Evolutionary conservation across 1,284 basidiomycete species (phyloP).

Genomic region (Cryptococcus wingfieldii): DNA sequence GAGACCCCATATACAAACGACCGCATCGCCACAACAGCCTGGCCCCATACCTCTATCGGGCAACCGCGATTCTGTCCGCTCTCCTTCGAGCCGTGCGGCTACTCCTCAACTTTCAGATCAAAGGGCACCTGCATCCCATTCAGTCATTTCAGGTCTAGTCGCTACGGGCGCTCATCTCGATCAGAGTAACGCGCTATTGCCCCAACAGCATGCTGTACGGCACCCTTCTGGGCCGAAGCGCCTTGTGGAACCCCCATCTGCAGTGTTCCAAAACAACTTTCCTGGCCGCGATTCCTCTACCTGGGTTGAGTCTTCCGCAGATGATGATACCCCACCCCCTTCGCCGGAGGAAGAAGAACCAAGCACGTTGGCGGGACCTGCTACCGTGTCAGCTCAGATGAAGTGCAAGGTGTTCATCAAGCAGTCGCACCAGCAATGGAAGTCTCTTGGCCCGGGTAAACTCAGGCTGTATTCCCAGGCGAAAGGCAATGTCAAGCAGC

Average conservation of each 20-base stretch:
- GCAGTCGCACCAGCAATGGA: conserved; percentile 95
- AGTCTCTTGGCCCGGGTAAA: conserved; percentile 80
- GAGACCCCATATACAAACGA: not conserved
- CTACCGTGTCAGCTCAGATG: conserved; percentile 82
- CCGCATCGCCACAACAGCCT: not conserved
- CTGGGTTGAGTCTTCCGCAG: conserved; percentile 33
- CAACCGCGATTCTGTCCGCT: too few relatives aligned
- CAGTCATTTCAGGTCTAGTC: too few relatives aligned
- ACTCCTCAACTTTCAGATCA: too few relatives aligned
- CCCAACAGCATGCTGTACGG: not conserved
- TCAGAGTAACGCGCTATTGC: too few relatives aligned
- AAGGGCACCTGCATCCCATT: too few relatives aligned
- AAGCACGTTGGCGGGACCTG: conserved; percentile 58
- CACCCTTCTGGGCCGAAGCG: conserved; percentile 35
- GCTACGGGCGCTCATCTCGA: too few relatives aligned
- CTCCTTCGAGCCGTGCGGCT: too few relatives aligned
- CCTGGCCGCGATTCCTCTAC: conserved; percentile 6
- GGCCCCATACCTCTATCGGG: too few relatives aligned
- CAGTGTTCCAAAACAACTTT: conserved; percentile 26
- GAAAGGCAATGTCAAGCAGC: conserved; percentile 86
- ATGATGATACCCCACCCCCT: conserved; percentile 68
- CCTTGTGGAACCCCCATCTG: conserved; percentile 31
- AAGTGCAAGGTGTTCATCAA: conserved; percentile 98
- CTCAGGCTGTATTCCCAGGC: conserved; percentile 78
- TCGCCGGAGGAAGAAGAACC: conserved; percentile 63